Percentiles rank a stretch among this genome's conserved stretches.
Conservation (phyloP, 257 asterid genomes). For the Salvia miltiorrhiza region DNA sequence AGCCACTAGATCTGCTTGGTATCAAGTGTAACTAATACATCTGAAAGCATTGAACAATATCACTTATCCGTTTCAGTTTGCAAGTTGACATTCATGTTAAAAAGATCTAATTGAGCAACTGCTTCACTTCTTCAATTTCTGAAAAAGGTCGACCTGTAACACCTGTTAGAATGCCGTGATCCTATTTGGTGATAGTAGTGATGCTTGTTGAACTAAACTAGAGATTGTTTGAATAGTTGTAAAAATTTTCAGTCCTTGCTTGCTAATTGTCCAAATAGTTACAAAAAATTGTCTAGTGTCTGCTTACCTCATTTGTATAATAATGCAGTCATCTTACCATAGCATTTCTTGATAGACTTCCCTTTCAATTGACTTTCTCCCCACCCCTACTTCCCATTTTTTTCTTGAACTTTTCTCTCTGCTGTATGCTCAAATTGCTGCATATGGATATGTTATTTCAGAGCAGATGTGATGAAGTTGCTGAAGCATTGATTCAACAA, state of each 20-base stretch:
- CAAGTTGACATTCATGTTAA: not conserved
- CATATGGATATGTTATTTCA: conserved; percentile 37
- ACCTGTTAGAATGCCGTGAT: not conserved
- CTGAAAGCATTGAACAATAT: not conserved
- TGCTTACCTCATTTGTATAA: not conserved
- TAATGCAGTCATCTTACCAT: not conserved
- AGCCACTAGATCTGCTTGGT: not conserved
- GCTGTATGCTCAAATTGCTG: conserved; percentile 22
- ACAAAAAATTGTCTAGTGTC: not conserved
- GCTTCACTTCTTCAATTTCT: not conserved
- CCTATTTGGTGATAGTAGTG: not conserved
- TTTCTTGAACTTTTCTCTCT: not conserved
- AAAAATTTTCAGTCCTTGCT: not conserved
- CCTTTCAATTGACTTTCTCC: not conserved
- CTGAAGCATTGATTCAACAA: conserved; percentile 76
- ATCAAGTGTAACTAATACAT: not conserved
- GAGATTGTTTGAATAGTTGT: too few species aligned
- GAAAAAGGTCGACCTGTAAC: not conserved
- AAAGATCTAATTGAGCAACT: not conserved
- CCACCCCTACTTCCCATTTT: not conserved
- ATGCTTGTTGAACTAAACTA: not conserved
- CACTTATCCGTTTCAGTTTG: too few species aligned
- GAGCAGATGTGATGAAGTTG: conserved; percentile 90
- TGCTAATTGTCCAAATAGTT: not conserved
- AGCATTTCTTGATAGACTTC: conserved; percentile 10